phyloP scores from a whole-genome alignment of 2,329 filamentous ascomycete genomes.

The Onygenales sp. region DNA sequence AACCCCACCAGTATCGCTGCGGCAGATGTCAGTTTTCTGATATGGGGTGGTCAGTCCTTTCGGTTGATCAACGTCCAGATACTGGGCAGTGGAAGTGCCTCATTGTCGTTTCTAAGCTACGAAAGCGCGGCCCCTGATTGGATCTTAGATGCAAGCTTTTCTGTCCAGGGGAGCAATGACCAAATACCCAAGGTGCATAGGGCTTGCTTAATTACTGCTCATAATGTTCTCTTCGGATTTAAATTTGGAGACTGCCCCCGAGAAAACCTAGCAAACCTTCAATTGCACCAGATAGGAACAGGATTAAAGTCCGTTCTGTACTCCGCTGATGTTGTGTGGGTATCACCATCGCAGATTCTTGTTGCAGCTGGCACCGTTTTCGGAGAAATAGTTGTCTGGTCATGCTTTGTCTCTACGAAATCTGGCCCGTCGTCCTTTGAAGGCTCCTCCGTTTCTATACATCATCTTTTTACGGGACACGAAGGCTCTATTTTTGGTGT shows the following conservation, averaged over 20 bases:
- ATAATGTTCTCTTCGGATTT: constrained; percentile 66
- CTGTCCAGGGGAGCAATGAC: constrained; percentile 23
- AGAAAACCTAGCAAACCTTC: constrained; percentile 17
- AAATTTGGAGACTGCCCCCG: constrained; percentile 13
- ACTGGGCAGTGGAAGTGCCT: constrained; percentile 4
- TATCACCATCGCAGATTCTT: constrained; percentile 50
- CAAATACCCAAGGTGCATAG: constrained; percentile 19
- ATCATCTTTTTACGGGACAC: constrained; percentile 57
- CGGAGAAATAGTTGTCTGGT: constrained; percentile 89
- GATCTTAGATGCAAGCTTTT: constrained; percentile 60
- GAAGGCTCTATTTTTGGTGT: constrained; percentile 94
- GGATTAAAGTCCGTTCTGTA: constrained; percentile 73
- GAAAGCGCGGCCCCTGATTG: constrained; percentile 57
- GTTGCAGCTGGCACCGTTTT: constrained; percentile 88
- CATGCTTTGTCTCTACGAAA: constrained; percentile 39
- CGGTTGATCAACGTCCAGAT: constrained; percentile 26
- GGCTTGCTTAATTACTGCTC: constrained; percentile 66
- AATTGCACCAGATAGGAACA: constrained; percentile 35
- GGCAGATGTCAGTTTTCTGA: constrained; percentile 30
- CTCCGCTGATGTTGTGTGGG: constrained; percentile 64
- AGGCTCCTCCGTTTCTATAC: constrained; percentile 30
- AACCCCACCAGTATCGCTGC: constrained; percentile 10
- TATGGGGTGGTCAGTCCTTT: constrained; percentile 62
- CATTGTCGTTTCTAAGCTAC: constrained; percentile 21
- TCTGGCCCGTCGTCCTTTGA: constrained; percentile 6